Evolutionary conservation across 495 filamentous ascomycete species (phyloP).

Genomic region (Gamarada debralockiae): DNA sequence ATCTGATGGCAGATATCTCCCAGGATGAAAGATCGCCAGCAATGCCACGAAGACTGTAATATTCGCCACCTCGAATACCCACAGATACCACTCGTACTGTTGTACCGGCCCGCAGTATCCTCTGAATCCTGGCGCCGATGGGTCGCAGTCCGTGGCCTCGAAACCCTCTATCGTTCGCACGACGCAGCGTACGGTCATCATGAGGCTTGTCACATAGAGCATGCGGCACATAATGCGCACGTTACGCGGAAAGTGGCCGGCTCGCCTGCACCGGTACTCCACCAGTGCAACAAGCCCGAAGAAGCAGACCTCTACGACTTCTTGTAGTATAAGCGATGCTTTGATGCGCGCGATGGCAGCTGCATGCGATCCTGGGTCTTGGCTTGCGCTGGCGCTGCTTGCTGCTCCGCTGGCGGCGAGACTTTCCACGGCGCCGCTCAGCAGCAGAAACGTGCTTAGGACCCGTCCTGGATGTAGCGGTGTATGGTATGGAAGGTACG

Average conservation of each 20-base stretch:
- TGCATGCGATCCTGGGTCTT: conserved; percentile 9
- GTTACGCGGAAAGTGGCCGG: conserved; percentile 28
- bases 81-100: conserved; percentile 63
- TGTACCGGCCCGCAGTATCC: not conserved
- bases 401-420: conserved; percentile 36
- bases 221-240: conserved; percentile 33
- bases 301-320: conserved; percentile 58
- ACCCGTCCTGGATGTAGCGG: conserved; percentile 37
- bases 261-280: conserved; percentile 26
- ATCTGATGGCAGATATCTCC: conserved; percentile 52
- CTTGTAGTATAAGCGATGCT: conserved; percentile 60
- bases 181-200: conserved; percentile 36
- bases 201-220: conserved; percentile 36
- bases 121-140: not conserved
- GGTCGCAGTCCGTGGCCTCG: conserved; percentile 16
- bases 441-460: conserved; percentile 31
- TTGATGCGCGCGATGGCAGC: conserved; percentile 56
- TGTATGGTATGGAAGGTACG: conserved; percentile 25
- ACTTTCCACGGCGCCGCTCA: conserved; percentile 34
- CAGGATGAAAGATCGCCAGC: conserved; percentile 59
- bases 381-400: not conserved
- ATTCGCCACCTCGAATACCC: conserved; percentile 61
- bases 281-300: conserved; percentile 43
- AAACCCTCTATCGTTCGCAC: conserved; percentile 37
- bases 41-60: conserved; percentile 59